These are phyloP conservation scores for Diaporthe sp. DNA, from an alignment of 2,329 filamentous ascomycete species.

Conservation along the genomic window DNA sequence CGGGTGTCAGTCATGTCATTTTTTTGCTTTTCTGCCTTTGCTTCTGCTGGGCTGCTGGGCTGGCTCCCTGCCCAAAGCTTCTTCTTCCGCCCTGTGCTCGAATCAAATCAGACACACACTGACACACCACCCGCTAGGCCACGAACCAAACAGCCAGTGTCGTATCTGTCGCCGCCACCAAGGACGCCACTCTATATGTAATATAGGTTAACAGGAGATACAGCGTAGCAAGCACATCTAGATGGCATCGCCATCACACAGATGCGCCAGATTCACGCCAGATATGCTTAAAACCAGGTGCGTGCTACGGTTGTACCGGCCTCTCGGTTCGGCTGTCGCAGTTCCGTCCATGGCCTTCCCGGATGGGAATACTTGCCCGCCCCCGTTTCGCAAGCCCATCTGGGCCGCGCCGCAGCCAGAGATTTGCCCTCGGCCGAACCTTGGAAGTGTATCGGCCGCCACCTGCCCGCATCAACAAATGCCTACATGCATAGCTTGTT, in stretches of 20 bases:
- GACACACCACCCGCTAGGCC: not conserved
- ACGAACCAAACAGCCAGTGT: not conserved
- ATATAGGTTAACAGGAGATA: not conserved
- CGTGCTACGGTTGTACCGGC: constrained; percentile 26
- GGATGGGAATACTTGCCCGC: constrained; percentile 11
- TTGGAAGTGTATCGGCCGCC: constrained; percentile 8
- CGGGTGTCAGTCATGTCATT: constrained; percentile 12
- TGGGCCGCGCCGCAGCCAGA: not conserved
- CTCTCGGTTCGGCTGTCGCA: constrained; percentile 26
- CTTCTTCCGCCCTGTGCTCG: constrained; percentile 14
- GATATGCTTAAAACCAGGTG: constrained; percentile 32
- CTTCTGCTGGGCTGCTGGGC: not conserved
- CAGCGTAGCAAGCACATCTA: constrained; percentile 20
- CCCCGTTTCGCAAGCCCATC: not conserved
- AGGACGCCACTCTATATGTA: constrained; percentile 7
- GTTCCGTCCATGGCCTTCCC: constrained; percentile 30
- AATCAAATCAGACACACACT: not conserved
- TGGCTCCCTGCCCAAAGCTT: not conserved
- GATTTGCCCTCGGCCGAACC: constrained; percentile 27
- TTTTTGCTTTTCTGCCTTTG: constrained; percentile 12
- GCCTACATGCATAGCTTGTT: no score
- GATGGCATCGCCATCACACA: constrained; percentile 24
- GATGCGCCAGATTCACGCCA: constrained; percentile 5
- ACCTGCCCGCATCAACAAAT: not conserved
- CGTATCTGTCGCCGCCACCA: constrained; percentile 2